These are phyloP conservation scores for Endocladia muricata DNA, from an alignment of 31 red algal genomes.

Conservation along the genomic window DNA sequence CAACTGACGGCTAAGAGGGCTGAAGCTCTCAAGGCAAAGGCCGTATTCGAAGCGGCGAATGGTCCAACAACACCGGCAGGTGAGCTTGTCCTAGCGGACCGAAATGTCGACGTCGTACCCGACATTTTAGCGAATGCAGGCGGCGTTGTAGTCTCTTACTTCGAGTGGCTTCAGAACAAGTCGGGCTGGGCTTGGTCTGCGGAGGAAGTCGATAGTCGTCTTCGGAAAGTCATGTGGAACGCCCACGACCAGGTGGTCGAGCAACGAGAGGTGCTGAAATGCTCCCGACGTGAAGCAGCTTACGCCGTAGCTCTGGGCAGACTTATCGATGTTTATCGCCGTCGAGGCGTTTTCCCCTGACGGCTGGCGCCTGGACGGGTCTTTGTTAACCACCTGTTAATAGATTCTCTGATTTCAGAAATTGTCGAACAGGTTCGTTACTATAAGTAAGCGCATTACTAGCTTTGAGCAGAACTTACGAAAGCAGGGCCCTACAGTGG, in stretches of 20 bases:
- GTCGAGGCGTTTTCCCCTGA: neutral
- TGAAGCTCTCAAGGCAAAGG: constrained; percentile 9
- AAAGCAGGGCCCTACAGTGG: no score
- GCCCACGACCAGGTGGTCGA: neutral
- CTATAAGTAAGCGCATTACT: no score
- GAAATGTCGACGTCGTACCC: constrained; percentile 28
- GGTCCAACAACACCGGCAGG: constrained; percentile 55
- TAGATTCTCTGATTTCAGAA: no score
- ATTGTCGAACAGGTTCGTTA: no score
- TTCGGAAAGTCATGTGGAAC: neutral
- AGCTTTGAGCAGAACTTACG: no score
- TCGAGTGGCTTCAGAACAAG: constrained; percentile 68
- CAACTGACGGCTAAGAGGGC: constrained; percentile 37
- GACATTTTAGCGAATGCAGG: constrained; percentile 76
- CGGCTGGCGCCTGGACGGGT: no score
- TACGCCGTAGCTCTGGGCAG: neutral
- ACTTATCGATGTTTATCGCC: neutral
- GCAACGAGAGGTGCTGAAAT: neutral
- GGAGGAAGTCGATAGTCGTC: neutral
- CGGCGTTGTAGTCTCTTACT: constrained; percentile 73
- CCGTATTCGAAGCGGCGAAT: constrained; percentile 69
- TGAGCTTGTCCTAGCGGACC: constrained; percentile 20
- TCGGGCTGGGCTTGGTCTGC: neutral
- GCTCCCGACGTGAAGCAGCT: neutral
- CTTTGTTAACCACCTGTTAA: no score